Base-by-base conservation (phyloP, 2,329 filamentous ascomycete species). In the Diaporthe citrichinensis region DNA sequence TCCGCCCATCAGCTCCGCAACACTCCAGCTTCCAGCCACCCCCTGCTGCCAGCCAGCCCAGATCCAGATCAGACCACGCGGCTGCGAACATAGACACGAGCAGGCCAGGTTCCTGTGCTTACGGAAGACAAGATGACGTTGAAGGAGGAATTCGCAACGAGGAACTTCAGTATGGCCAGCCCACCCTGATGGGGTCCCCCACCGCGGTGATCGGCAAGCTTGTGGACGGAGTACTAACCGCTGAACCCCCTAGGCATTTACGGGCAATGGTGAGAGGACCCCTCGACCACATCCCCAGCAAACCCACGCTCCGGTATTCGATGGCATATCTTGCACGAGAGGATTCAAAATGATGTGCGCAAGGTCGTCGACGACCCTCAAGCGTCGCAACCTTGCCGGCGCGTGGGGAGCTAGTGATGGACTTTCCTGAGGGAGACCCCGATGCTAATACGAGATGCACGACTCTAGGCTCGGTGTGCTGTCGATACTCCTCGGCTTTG, bases 401-500 rank as follows among this genome's bases (percentile, higher is more conserved):
- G 51, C 68, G 31, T 44, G 28, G 73, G 49, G 25, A 28, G 25
- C 25, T 31, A 36, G 36, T 41, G 34, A 76, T 62, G 72, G 23
- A 31, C 12, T 8, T 12, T 44, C 20, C 5, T 9, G 59, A 25
- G 36, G 49, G 15, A 73, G 49, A 23, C 62, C 23, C n/a, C 68
- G 36, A 23, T 25, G 78, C 80, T 79, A 76, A 80, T 71, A 74
- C 65, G 53, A 72, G 67, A 53, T 65, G n/a, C 75, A 75, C 49
- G 57, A 79, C 81, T 20, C 15, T 44, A 94, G 92, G 92, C 88
- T 92, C 78, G 92, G 92, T 77, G 92, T 94, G 76, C 82, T 94
- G 80, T 92, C 90, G 84, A 93, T 94, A 88, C 90, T 94, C 79
- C 87, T 94, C 75, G 93, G 92, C 86, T 88, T 94, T 80, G 92